These are phyloP conservation scores for Vinca major DNA, from an alignment of 305 asterid genomes.

Conservation along the genomic window DNA sequence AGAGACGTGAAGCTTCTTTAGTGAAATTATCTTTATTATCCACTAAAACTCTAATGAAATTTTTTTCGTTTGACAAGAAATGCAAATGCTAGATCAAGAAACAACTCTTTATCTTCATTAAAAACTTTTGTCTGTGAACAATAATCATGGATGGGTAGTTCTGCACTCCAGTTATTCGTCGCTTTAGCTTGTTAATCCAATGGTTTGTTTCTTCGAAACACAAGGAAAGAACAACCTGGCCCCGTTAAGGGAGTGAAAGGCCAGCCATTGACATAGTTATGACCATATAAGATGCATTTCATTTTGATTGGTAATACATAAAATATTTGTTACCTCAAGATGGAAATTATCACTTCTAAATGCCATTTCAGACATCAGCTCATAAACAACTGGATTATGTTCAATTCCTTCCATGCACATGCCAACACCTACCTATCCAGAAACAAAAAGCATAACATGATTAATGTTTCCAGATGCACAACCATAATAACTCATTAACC, in stretches of 20 bases:
- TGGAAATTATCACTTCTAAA: slow-evolving; percentile 51
- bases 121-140: background rate
- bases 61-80: background rate
- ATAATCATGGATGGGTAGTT: background rate
- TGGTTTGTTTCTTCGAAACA: background rate
- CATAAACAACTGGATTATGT: slow-evolving; percentile 90
- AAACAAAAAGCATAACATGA: slow-evolving; percentile 19
- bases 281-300: background rate
- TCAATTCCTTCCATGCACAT: slow-evolving; percentile 99
- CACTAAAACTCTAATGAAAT: background rate
- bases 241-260: background rate
- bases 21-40: background rate
- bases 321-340: slow-evolving; percentile 45
- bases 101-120: background rate
- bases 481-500: slow-evolving; percentile 2
- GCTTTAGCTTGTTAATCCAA: background rate
- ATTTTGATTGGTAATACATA: background rate
- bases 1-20: slow-evolving; percentile 2
- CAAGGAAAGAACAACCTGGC: background rate
- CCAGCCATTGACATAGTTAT: background rate
- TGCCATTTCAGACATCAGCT: slow-evolving; percentile 98
- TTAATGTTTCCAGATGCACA: background rate
- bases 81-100: background rate
- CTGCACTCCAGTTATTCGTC: background rate
- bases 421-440: slow-evolving; percentile 82